Evolutionary conservation across 257 asterid genomes (phyloP).

Genomic region (Solanum paucissectum): DNA sequence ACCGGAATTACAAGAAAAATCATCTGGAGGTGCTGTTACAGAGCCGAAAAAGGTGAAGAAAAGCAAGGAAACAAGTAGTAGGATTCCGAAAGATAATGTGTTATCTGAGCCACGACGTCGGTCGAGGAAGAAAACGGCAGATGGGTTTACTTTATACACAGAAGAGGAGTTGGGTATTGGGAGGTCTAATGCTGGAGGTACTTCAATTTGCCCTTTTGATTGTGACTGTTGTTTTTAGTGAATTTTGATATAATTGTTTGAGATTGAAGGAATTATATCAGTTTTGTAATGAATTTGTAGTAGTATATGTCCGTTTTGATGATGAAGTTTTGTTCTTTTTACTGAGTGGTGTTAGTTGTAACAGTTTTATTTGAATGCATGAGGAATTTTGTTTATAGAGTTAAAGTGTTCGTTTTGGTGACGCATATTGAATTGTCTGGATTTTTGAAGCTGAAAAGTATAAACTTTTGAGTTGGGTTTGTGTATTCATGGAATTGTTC

Average conservation of each 20-base stretch:
- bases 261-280: not conserved
- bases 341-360: not conserved
- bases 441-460: not conserved
- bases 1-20: slow-evolving; percentile 12
- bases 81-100: not conserved
- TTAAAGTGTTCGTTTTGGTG: not conserved
- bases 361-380: not conserved
- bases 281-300: not conserved
- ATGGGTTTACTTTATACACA: slow-evolving; percentile 49
- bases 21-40: not conserved
- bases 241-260: not conserved
- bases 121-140: slow-evolving; percentile 43
- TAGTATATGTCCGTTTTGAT: not conserved
- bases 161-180: slow-evolving; percentile 70
- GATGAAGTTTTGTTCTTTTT: not conserved
- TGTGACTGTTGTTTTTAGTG: slow-evolving; percentile 70
- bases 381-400: not conserved
- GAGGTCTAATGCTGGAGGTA: slow-evolving; percentile 54
- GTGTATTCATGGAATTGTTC: not conserved
- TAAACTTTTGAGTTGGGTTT: not conserved
- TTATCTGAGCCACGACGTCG: slow-evolving; percentile 1
- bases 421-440: not conserved
- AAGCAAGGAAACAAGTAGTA: slow-evolving; percentile 13
- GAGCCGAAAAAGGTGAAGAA: slow-evolving; percentile 17
- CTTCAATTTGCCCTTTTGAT: slow-evolving; percentile 62